Percentiles rank a stretch among this genome's conserved stretches.
phyloP scores from a whole-genome alignment of 495 filamentous ascomycete species.

The Sphaerosporella brunnea region DNA sequence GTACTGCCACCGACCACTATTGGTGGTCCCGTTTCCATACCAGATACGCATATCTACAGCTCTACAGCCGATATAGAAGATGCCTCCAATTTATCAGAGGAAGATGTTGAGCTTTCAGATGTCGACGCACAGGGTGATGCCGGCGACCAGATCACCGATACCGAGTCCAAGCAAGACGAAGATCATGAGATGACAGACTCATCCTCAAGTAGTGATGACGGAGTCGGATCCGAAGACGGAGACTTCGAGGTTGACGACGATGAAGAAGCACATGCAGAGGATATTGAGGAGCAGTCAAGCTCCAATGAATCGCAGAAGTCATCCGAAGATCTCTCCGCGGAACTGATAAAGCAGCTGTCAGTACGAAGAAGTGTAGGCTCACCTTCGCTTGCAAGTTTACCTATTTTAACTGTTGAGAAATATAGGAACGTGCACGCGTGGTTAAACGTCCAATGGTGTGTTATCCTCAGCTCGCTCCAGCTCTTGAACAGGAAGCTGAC shows the following conservation, averaged over 20 bases:
- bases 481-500: not conserved
- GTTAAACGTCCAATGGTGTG: no score
- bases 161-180: constrained; percentile 19
- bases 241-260: constrained; percentile 24
- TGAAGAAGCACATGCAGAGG: constrained; percentile 13
- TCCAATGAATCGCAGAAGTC: constrained; percentile 10
- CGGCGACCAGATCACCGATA: constrained; percentile 20
- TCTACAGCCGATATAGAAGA: not conserved
- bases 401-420: no score
- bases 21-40: constrained; percentile 10
- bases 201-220: constrained; percentile 23
- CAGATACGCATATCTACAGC: not conserved
- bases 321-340: constrained; percentile 36
- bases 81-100: constrained; percentile 14
- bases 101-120: constrained; percentile 22
- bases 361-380: constrained; percentile 68
- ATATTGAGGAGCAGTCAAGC: constrained; percentile 21
- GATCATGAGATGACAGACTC: constrained; percentile 20
- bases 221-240: constrained; percentile 22
- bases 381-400: no score
- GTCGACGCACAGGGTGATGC: constrained; percentile 18
- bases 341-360: no score
- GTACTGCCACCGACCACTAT: constrained; percentile 17
- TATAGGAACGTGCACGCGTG: constrained; percentile 38
- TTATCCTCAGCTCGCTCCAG: no score